Conservation (phyloP, 768 basidiomycete genomes). For the Collybia nuda region DNA sequence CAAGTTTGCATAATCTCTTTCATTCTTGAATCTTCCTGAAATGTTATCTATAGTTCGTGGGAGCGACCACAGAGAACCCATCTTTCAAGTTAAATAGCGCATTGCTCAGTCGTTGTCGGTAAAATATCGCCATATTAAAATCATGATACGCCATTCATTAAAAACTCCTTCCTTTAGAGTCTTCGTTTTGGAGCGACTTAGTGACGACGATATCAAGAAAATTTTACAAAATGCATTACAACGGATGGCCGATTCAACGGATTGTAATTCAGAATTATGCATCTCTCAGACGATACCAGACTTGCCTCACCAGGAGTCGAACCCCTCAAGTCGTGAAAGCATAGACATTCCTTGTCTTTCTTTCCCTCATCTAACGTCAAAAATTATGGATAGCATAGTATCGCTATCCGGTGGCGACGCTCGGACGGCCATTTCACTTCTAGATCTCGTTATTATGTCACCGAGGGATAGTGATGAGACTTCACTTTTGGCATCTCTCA, state of each 20-base stretch:
- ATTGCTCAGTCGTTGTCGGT: conserved; percentile 77
- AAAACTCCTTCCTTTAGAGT: conserved; percentile 52
- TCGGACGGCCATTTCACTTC: conserved; percentile 72
- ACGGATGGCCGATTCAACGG: conserved; percentile 15
- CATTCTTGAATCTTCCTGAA: not conserved
- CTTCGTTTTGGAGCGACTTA: conserved; percentile 68
- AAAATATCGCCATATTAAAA: conserved; percentile 17
- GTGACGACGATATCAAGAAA: conserved; percentile 55
- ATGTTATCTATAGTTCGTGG: conserved; percentile 53
- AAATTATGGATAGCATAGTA: conserved; percentile 47
- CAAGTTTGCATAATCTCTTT: conserved; percentile 38
- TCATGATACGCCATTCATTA: conserved; percentile 6
- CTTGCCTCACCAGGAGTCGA: conserved; percentile 10
- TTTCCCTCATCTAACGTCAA: conserved; percentile 42
- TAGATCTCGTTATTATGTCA: conserved; percentile 65
- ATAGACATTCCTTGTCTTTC: not conserved
- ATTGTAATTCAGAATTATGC: conserved; percentile 4
- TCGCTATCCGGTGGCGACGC: conserved; percentile 69
- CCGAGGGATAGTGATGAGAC: conserved; percentile 39
- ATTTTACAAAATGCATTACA: conserved; percentile 58
- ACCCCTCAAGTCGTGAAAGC: conserved; percentile 14
- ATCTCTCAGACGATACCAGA: conserved; percentile 9
- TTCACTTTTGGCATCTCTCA: conserved; percentile 54
- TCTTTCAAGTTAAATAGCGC: conserved; percentile 80
- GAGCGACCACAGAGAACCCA: conserved; percentile 89